phyloP scores from a whole-genome alignment of 257 asterid genomes.

The Paraleonurus japonicus region DNA sequence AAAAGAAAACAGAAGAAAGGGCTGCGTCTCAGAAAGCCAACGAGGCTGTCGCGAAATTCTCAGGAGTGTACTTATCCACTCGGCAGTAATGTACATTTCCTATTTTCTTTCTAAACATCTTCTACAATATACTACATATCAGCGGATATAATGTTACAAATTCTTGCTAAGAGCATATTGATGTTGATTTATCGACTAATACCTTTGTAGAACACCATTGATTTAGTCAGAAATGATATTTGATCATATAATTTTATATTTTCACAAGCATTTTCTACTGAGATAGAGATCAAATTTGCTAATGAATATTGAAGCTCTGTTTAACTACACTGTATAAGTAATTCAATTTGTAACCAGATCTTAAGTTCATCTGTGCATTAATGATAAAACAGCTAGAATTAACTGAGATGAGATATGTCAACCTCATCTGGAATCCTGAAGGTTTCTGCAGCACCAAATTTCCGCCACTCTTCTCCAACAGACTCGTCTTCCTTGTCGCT shows the following conservation, averaged over 20 bases:
- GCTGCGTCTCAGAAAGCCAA: conserved; percentile 67
- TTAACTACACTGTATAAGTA: background rate
- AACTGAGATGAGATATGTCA: conserved; percentile 75
- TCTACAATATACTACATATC: conserved; percentile 8
- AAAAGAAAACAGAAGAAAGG: conserved; percentile 84
- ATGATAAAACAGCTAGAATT: background rate
- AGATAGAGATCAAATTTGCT: conserved; percentile 10
- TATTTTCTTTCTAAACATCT: conserved; percentile 14
- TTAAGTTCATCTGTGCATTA: background rate
- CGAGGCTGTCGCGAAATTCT: conserved; percentile 66
- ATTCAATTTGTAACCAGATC: background rate
- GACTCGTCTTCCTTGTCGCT: conserved; percentile 58
- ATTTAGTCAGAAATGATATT: conserved; percentile 28
- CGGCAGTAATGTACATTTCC: conserved; percentile 30
- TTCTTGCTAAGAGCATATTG: conserved; percentile 3
- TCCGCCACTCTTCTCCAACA: conserved; percentile 54
- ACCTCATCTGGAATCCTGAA: conserved; percentile 79
- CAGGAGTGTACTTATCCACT: conserved; percentile 42
- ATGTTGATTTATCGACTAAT: background rate
- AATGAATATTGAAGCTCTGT: conserved; percentile 13
- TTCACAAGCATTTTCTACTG: conserved; percentile 18
- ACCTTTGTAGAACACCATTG: conserved; percentile 13
- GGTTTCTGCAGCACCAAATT: conserved; percentile 84
- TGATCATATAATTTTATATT: conserved; percentile 10
- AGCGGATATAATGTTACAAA: conserved; percentile 5